Evolutionary conservation across 164 flowering plant genomes (phyloP).

Genomic region (Buxus sempervirens): DNA sequence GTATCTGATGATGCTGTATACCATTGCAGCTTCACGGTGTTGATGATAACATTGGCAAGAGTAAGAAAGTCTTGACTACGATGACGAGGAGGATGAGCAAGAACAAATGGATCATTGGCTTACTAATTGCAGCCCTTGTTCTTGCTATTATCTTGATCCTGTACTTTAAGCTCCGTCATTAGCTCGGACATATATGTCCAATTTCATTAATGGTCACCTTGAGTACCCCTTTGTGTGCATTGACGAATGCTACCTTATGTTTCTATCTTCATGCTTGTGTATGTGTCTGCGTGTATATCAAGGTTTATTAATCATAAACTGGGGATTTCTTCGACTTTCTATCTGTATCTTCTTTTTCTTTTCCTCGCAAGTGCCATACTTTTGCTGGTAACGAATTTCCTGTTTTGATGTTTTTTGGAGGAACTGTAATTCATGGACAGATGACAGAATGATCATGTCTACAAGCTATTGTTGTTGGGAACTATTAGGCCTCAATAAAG

Average conservation of each 20-base stretch:
- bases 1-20: background rate
- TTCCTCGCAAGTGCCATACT: too few relatives aligned
- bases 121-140: slow-evolving; percentile 38
- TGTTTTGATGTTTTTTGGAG: too few relatives aligned
- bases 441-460: too few relatives aligned
- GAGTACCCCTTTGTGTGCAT: background rate
- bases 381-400: too few relatives aligned
- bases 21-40: slow-evolving; percentile 61
- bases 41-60: slow-evolving; percentile 61
- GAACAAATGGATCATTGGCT: slow-evolving; percentile 55
- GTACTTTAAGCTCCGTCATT: slow-evolving; percentile 48
- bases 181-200: background rate
- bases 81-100: slow-evolving; percentile 57
- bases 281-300: background rate
- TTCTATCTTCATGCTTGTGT: background rate
- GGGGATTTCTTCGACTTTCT: too few relatives aligned
- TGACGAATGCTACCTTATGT: background rate
- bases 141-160: slow-evolving; percentile 41
- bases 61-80: slow-evolving; percentile 47
- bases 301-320: background rate
- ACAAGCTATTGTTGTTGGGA: too few relatives aligned
- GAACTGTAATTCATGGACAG: too few relatives aligned
- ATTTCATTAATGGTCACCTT: background rate
- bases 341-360: too few relatives aligned
- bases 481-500: too few relatives aligned